Base-by-base conservation (phyloP, 1,284 basidiomycete species). In the Fomes fomentarius region DNA sequence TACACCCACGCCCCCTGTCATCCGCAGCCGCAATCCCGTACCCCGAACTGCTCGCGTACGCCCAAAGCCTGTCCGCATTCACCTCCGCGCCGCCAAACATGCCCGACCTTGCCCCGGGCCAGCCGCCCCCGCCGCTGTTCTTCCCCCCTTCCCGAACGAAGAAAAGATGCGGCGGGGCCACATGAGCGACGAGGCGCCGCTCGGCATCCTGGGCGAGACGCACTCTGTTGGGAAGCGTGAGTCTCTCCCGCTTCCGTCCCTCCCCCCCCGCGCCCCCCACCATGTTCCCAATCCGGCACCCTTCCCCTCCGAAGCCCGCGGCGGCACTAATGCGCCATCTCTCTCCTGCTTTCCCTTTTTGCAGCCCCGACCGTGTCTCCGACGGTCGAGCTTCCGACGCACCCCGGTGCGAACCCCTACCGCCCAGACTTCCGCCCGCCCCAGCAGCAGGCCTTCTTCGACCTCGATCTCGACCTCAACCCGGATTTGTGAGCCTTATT, bases 121-220 rank as follows among this genome's bases (percentile, higher is more conserved):
- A 87, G 64, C 83, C 84, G 14, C 86, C 87, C 1, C 84, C 87
- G 12, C 86, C 87, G 7, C 65, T 89, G 35, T 91, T 93, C 77
- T 90, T 90, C 73, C 91, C 90, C 21, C 90, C 90, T 93, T 92
- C 68, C 90, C 90, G 1, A 91, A 91, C 65, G 91, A 92, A 74
- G 90, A 91, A 68, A 91, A 90, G 70, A 91, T 93, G 89, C 83
- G 89, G 38, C 78, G 83, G 33, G 90, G 90, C 0, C 80, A 80
- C 54, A 81, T 93, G 69, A 90, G 89, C 65, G 82, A 83, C 22
- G 88, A 92, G 67, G 87, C 84, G 21, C 88, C 90, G 1, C 76
- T 93, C 47, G 90, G 87, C 4, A 67, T 82, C 33, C 76, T 89
- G 35, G 90, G 90, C 28, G 90, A 93, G 72, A 89, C 85, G 4